Base-by-base conservation (phyloP, 768 basidiomycete genomes). In the Leucosporidium yakuticum region DNA sequence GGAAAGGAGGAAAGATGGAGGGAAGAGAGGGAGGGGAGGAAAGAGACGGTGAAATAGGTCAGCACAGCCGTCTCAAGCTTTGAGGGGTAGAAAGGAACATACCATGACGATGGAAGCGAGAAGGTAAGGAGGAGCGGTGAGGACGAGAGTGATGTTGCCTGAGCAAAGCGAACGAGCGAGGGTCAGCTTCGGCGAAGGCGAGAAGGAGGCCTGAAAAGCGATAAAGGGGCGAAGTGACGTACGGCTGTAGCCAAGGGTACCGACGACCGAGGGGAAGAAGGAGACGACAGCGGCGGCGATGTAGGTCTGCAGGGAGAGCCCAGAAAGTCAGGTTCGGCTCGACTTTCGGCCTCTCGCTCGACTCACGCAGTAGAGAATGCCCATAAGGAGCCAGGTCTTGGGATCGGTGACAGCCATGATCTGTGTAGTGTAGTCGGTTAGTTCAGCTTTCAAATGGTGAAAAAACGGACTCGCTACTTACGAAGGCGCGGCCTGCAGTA, bases 191-290 rank as follows among this genome's bases (percentile, higher is more conserved):
- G 39, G 39, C 39, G 39, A 44, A 44, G 39, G 39, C 39, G 2
- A 44, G 17, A 44, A 44, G 8, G 11, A 8, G 39, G 12, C 11
- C 39, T 44, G 8, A 2, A 44, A n/a, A n/a, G n/a, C n/a, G n/a
- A n/a, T n/a, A n/a, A n/a, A n/a, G n/a, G n/a, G n/a, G n/a, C n/a
- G n/a, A n/a, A n/a, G n/a, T n/a, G 39, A 44, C 39, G 11, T 3
- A 44, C 39, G 39, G 14, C 39, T 44, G 39, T 72, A 77, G 31
- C 73, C 73, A 20, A 77, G 69, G 17, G 73, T 78, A 17, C 64
- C 55, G 23, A 74, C 75, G 29, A 79, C 62, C 7, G 75, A 75
- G 7, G 78, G 79, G 70, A 36, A 64, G 55, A 31, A 53, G 71
- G 62, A 76, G 60, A 48, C 66, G 69, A 15, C 53, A 23, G 53